Base-by-base conservation (phyloP, 73 alveolate species). In the Paramecium primaurelia region DNA sequence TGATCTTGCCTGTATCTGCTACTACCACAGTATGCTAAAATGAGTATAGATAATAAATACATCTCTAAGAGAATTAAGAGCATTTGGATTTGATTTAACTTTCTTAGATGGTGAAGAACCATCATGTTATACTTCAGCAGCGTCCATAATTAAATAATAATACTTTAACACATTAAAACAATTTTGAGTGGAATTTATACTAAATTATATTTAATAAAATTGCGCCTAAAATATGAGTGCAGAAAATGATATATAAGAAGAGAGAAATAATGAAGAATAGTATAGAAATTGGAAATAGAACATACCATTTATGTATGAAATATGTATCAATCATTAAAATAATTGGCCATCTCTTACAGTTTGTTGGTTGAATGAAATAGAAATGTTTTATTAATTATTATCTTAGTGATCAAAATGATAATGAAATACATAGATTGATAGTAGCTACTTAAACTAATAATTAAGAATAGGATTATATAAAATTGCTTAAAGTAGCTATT, bases 281-380 rank as follows among this genome's bases (percentile, higher is more conserved):
- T 98, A 98, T 77, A 96, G 97, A 94, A 96, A 97, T 30, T 98
- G 99, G 99, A 98, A 97, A 95, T 95, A 98, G 92, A 96, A 97
- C 71, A 93, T 98, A 0, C 99, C 99, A 54, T 97, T 96, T 95
- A 86, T 98, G 93, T 98, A 98, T 93, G 99, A 98, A 92, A 95
- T 98, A 6, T 92, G 96, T 22, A 85, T 97, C 58, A 95, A 97
- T 7, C 98, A 96, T 90, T 99, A 98, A 59, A 96, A 97, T 9
- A 97, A 96, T 54, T 97, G 99, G 99, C 99, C 99, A 34, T 97
- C 99, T 9, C 93, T 97, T 14, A 96, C 99, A 2, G 96, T 95
- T 16, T 95, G 97, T 25, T 98, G 99, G 99, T 92, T 97, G 44
- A 99, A 99, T 6, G 94, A 91, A 96, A 92, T 91, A 93, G 96